phyloP scores from a whole-genome alignment of 306 rosid genomes.

The Fragaria vesca region DNA sequence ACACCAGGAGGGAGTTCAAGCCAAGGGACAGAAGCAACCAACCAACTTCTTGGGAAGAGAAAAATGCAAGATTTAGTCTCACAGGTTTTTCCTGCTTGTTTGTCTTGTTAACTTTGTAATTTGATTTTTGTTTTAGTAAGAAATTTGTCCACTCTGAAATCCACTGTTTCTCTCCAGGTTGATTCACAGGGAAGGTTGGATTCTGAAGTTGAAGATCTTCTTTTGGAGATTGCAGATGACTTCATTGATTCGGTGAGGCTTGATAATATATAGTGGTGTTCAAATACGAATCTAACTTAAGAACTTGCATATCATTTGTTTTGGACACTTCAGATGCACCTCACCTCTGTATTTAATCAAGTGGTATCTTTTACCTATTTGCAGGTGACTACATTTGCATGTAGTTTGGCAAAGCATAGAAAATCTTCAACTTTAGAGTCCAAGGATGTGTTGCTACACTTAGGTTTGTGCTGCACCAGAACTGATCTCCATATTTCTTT shows the following conservation, averaged over 20 bases:
- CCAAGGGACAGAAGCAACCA: slow-evolving; percentile 97
- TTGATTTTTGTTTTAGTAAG: not conserved
- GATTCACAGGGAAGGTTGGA: slow-evolving; percentile 88
- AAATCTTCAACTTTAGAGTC: slow-evolving; percentile 89
- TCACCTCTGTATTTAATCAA: not conserved
- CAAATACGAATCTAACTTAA: not conserved
- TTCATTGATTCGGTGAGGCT: slow-evolving; percentile 87
- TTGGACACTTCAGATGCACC: not conserved
- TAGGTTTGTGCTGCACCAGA: slow-evolving; percentile 56
- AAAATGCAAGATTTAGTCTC: slow-evolving; percentile 96
- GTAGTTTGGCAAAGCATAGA: slow-evolving; percentile 94
- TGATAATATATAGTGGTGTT: slow-evolving; percentile 10
- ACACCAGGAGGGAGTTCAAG: slow-evolving; percentile 99
- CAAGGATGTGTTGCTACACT: slow-evolving; percentile 88
- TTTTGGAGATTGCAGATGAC: slow-evolving; percentile 94
- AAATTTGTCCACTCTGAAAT: slow-evolving; percentile 15
- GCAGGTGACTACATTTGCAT: slow-evolving; percentile 83
- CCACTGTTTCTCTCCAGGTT: slow-evolving; percentile 50
- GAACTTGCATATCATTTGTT: slow-evolving; percentile 1
- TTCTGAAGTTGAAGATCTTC: slow-evolving; percentile 83
- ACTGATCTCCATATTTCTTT: slow-evolving; percentile 15
- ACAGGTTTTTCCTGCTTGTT: slow-evolving; percentile 57
- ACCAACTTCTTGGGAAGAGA: slow-evolving; percentile 98
- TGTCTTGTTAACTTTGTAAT: not conserved
- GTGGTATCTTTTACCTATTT: slow-evolving; percentile 14